Evolutionary conservation across 371 early-diverging fungal species (phyloP).

Genomic region (Lichtheimia corymbifera): DNA sequence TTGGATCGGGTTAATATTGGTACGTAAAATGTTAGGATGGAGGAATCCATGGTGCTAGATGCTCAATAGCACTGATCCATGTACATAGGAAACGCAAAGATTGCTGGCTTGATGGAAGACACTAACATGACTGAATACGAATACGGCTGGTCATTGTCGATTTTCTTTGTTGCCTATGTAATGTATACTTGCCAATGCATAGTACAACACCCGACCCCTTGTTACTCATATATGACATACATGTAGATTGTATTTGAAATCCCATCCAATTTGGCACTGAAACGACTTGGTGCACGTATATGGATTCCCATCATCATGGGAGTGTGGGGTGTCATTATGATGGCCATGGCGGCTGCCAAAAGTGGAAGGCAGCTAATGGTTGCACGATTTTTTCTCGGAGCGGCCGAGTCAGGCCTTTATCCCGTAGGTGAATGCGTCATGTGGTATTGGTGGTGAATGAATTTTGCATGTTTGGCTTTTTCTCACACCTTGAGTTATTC

Average conservation of each 20-base stretch:
- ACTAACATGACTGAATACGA: conserved; percentile 45
- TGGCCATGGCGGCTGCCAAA: conserved; percentile 45
- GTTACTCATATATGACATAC: not conserved
- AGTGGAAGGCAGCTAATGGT: conserved; percentile 52
- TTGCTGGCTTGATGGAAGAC: conserved; percentile 50
- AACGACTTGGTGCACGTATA: conserved; percentile 57
- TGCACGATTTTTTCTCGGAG: conserved; percentile 69
- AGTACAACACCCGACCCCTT: not conserved
- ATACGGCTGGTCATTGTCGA: conserved; percentile 61
- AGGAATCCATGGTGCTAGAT: not conserved
- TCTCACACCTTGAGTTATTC: not conserved
- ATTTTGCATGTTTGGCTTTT: too few relatives aligned
- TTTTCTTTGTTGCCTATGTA: conserved; percentile 67
- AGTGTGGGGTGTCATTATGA: conserved; percentile 17
- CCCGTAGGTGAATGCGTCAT: conserved; percentile 2
- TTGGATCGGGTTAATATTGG: conserved; percentile 59
- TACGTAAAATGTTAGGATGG: conserved; percentile 7
- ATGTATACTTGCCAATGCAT: conserved; percentile 3
- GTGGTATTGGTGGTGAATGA: too few relatives aligned
- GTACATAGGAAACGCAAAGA: conserved; percentile 53
- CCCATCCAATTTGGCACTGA: conserved; percentile 72
- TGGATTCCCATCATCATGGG: conserved; percentile 70
- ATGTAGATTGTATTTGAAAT: conserved; percentile 63
- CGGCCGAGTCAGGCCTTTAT: conserved; percentile 51
- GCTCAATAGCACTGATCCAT: too few relatives aligned